These are phyloP conservation scores for Colletotrichum viniferum DNA, from an alignment of 2,329 filamentous ascomycete species.

Conservation along the genomic window DNA sequence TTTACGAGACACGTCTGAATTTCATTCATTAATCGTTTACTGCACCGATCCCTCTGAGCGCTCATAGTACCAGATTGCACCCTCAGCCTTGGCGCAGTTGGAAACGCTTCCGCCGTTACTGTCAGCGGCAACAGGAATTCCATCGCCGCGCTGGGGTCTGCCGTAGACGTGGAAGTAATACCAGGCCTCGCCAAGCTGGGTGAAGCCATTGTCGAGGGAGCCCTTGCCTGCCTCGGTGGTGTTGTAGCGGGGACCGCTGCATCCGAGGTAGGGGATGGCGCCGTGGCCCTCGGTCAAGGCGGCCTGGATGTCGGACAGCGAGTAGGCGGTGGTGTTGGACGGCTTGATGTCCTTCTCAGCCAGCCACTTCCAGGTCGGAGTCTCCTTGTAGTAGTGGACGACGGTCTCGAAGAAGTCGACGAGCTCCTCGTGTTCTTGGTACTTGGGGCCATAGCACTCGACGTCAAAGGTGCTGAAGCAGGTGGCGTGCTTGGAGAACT, in stretches of 20 bases:
- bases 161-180: slow-evolving; percentile 69
- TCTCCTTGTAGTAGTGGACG: slow-evolving; percentile 58
- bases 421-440: slow-evolving; percentile 61
- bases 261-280: slow-evolving; percentile 64
- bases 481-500: slow-evolving; percentile 71
- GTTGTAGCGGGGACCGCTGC: slow-evolving; percentile 64
- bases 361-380: slow-evolving; percentile 69
- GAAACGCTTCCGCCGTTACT: slow-evolving; percentile 53
- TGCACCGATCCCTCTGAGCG: slow-evolving; percentile 37
- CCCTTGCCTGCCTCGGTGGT: slow-evolving; percentile 60
- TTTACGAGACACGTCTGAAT: not conserved
- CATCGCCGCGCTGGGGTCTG: slow-evolving; percentile 55
- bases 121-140: slow-evolving; percentile 44
- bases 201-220: slow-evolving; percentile 59
- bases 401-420: slow-evolving; percentile 68
- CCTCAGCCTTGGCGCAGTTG: slow-evolving; percentile 58
- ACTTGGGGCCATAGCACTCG: slow-evolving; percentile 66
- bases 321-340: slow-evolving; percentile 62
- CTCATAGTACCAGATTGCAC: slow-evolving; percentile 60
- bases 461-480: slow-evolving; percentile 70
- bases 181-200: slow-evolving; percentile 66
- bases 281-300: slow-evolving; percentile 56
- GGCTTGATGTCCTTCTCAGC: slow-evolving; percentile 56
- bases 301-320: slow-evolving; percentile 54
- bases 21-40: not conserved